Evolutionary conservation across 78 protist genomes (phyloP), one percentile per base, ranked within the genome.

Genomic region (Dictyostelium brefeldianum): DNA sequence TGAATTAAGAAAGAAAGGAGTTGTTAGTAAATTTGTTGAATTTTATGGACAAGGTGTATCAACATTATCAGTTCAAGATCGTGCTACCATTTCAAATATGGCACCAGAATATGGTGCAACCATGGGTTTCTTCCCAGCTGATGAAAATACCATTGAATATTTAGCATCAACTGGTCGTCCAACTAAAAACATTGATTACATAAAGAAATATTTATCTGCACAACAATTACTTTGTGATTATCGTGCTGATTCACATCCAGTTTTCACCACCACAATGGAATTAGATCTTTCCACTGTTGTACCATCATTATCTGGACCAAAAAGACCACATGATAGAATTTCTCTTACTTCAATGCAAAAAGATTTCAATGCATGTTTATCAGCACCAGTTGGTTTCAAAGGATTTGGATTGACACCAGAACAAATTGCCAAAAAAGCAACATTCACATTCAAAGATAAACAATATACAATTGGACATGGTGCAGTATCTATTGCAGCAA

Each of bases 11-110:
- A 80, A 89, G 79, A 89, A 85, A 73, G 97, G 97, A 27, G 97
- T 97, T 46, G 98, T 95, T n/a, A 97, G 97, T 25, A 96, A 96
- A 69, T 96, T 96, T 79, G 99, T 97, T 41, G 99, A 98, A 94
- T 97, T 98, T 78, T 95, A 82, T 53, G 99, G 99, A 8, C 62
- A 70, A 3, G 98, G 97, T 31, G 89, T 89, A 22, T 46, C 91
- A 57, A 22, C 77, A n/a, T 89, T 97, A 50, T 81, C 97, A 17
- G 80, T 97, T 18, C 96, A 96, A 48, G 98, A 96, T 74, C 96
- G 99, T 41, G 96, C 97, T 1, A 98, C 99, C 74, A 95, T 98
- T 29, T 83, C 98, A n/a, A 95, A 95, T 93, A 98, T 98, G 99
- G 97, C 98, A 22, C 98, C 97, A 50, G 99, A 98, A 83, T 96